Evolutionary conservation across 2,329 filamentous ascomycete species (phyloP).

Genomic region (Aspergillus tanneri): DNA sequence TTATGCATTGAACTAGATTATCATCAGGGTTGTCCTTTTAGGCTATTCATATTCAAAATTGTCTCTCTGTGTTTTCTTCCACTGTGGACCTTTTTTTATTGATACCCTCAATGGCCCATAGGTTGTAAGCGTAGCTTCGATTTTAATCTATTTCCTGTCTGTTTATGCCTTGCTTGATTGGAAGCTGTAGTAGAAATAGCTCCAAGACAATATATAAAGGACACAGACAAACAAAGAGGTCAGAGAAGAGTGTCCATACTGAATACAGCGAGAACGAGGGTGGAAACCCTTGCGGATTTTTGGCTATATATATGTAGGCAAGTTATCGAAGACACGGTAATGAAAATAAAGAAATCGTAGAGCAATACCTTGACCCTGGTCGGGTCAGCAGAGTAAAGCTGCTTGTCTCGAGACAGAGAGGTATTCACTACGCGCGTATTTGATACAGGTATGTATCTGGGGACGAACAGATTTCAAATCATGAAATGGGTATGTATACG

Average conservation of each 20-base stretch:
- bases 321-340: background rate
- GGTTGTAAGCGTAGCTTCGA: no score
- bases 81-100: no score
- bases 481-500: no score
- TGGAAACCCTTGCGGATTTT: background rate
- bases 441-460: no score
- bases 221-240: background rate
- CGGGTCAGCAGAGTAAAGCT: no score
- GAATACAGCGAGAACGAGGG: background rate
- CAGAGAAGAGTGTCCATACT: background rate
- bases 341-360: background rate
- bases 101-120: no score
- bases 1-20: slow-evolving; percentile 18
- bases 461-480: no score
- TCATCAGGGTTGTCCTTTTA: background rate
- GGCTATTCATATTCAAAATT: background rate
- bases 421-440: no score
- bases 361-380: no score
- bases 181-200: background rate
- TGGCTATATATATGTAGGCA: background rate
- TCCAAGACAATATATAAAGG: background rate
- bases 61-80: slow-evolving; percentile 4
- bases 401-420: no score
- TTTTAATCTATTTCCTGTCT: background rate
- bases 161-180: background rate